Base-by-base conservation (phyloP, 2,329 filamentous ascomycete species). In the Elsinoe necatrix region DNA sequence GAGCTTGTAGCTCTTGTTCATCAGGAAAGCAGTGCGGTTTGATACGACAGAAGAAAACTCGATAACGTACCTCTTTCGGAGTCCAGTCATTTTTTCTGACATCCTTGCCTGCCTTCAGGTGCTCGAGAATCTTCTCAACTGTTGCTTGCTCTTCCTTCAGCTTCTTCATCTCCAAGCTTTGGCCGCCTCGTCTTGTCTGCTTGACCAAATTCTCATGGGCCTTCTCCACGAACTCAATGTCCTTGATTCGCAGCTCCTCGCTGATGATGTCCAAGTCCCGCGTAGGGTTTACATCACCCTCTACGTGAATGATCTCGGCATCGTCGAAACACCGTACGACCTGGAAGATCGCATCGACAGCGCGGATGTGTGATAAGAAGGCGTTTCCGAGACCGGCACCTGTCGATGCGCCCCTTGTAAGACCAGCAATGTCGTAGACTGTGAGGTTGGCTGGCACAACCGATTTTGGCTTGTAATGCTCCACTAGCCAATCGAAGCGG, bases 271-370 rank as follows among this genome's bases (percentile, higher is more conserved):
- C 87, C 64, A 98, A 75, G 79, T 98, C 93, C 69, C 93, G 86
- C 60, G 87, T 82, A 31, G 93, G 95, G 75, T 98, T 88, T 66
- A 98, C 95, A 67, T 98, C 93, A 71, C 93, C 95, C 80, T 98
- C 95, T 63, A 98, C 91, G 81, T 98, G 93, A 67, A 96, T 97
- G 68, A 98, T 98, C 76, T 98, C 93, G 59, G 92, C 93, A 79
- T 98, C 93, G 70, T 98, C 95, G 75, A 98, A 71, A 65, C 68
- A 68, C 62, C 71, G 68, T 23, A 72, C 67, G 55, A 73, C 66
- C 63, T 73, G 66, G 63, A 72, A 68, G 63, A 69, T 62, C 62
- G 71, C 60, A 67, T 77, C 57, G 63, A 72, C 62, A 68, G 93
- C 93, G 71, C 95, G 89, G 66, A 98, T 98, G 74, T 98, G 93